Evolutionary conservation across 805 yeast species (phyloP), one percentile per base, ranked within the genome.

Genomic region (Candida xiaguanensis): DNA sequence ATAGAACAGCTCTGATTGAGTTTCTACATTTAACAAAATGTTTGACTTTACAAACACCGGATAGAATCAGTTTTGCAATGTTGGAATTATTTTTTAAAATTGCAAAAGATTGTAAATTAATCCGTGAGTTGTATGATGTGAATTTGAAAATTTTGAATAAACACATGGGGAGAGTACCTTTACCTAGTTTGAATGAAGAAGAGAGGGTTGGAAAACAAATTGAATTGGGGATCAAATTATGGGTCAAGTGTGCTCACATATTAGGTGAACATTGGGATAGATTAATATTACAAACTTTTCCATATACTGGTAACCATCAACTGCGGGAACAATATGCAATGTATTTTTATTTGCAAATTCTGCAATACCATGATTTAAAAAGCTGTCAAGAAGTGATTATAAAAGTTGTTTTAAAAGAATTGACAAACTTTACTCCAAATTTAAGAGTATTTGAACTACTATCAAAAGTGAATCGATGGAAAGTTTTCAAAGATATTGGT

Each of bases 151-250:
- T 41, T 13, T 31, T 65, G 5, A 54, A 61, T 34, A 35, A 34
- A 7, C 58, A 54, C 20, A 67, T 68, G 72, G 61, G 68, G 4
- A 45, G 67, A 13, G 51, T 63, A 23, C 70, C 72, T 1, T 40
- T 59, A 25, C 51, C 53, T 4, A 53, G 50, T 16, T 25, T 46
- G 5, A 16, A 41, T 1, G 53, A 53, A 11, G 69, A 64, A 20
- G 38, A 35, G 2, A 37, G 38, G 25, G 45, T 58, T 1, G 54
- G 44, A 5, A 43, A 37, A 17, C 34, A 52, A 3, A 51, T 66
- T 8, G 70, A 66, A 39, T 36, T 45, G 13, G 39, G 50, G 17
- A 50, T 66, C n/a, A 46, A 50, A 13, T 40, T 58, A 1, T 68
- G 73, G 73, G 45, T 61, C 8, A 34, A 42, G 22, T 47, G 39